Evolutionary conservation across 495 filamentous ascomycete species (phyloP).

Genomic region (Hypoxylon cercidicola): DNA sequence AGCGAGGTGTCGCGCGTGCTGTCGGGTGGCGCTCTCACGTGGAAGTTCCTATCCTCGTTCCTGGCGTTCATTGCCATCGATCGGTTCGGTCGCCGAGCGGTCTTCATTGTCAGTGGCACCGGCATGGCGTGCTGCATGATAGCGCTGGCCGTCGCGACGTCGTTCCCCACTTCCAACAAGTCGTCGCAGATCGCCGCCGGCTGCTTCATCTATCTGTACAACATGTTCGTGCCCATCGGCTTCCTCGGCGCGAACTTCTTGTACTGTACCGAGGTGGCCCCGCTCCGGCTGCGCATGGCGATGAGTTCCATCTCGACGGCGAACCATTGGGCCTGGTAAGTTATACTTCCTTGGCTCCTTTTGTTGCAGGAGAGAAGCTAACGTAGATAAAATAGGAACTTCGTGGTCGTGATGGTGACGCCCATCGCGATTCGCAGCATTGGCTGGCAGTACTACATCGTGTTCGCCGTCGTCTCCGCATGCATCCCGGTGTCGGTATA

Average conservation of each 20-base stretch:
- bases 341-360: constrained; percentile 17
- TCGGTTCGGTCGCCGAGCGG: constrained; percentile 61
- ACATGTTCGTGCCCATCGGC: constrained; percentile 68
- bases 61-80: constrained; percentile 65
- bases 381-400: constrained; percentile 51
- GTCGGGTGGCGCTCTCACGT: constrained; percentile 57
- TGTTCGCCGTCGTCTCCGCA: constrained; percentile 60
- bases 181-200: constrained; percentile 52
- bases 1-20: constrained; percentile 51
- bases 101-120: constrained; percentile 63
- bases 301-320: constrained; percentile 63
- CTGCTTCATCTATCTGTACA: constrained; percentile 69
- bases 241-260: constrained; percentile 69
- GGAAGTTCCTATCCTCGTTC: constrained; percentile 62
- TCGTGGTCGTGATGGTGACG: constrained; percentile 58
- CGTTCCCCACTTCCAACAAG: constrained; percentile 48
- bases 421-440: constrained; percentile 59
- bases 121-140: constrained; percentile 56
- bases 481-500: constrained; percentile 62
- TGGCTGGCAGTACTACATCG: constrained; percentile 59
- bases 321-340: constrained; percentile 62
- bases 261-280: constrained; percentile 67
- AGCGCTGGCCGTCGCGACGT: constrained; percentile 57
- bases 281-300: constrained; percentile 62
- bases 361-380: neutral